Base-by-base conservation (phyloP, 2,329 filamentous ascomycete genomes). In the Trichoderma citrinoviride region DNA sequence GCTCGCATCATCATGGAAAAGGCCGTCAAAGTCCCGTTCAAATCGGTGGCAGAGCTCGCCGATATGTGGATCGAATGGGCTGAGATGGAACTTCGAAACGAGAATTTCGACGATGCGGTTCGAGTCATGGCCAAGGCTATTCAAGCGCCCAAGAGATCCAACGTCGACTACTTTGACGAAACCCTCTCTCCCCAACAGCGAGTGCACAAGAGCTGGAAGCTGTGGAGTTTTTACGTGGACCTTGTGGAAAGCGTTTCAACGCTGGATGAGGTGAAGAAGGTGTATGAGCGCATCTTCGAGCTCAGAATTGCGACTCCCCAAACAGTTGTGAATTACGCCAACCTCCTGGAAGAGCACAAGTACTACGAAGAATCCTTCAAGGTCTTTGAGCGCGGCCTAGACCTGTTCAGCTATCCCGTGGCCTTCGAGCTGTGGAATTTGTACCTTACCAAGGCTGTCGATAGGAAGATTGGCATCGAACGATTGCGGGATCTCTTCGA, bases 1-100 rank as follows among this genome's bases (percentile, higher is more conserved):
- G 93, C 95, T 43, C 86, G 95, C 37, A 84, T 96, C 67, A 98
- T 99, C 72, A 91, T 98, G 86, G 94, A 98, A 76, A 99, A 98
- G 78, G 94, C 94, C 15, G 91, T 97, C 73, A 98, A 97, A 74
- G 95, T 99, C 1, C 93, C 94, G 0, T 99, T 96, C 83, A 98
- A 97, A 74, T 96, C 93, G 0, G 94, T 99, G n/a, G 88, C 91
- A 33, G 95, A 99, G 77, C 83, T 99, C 65, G 95, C 95, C 21
- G 95, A 99, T 73, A 96, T 95, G 85, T 99, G 95, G 95, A 96
- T 96, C 68, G 93, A 97, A 78, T 99, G 95, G 94, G 94, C 96
- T 1, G 94, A 99, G 77, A 92, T 99, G 90, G 95, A 99, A 76
- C 83, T 99, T 55, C 90, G 95, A 55, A 93, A 93, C 72, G 93